Evolutionary conservation across 2,329 filamentous ascomycete species (phyloP).

Genomic region (Raffaelea deltoideospora): DNA sequence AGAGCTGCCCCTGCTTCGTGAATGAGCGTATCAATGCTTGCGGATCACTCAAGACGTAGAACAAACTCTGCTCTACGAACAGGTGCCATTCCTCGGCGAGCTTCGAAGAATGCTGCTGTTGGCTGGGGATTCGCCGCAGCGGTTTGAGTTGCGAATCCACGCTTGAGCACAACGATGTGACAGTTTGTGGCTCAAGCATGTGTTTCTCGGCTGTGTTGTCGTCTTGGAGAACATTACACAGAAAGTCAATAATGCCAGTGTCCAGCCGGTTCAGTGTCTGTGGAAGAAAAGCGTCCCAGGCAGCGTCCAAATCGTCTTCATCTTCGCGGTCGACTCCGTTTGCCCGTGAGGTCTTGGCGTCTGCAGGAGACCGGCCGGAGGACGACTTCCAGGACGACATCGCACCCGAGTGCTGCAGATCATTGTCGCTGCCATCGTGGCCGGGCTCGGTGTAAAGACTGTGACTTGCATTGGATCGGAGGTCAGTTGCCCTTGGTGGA

Average conservation of each 20-base stretch:
- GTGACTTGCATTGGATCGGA: conserved; percentile 10
- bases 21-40: conserved; percentile 41
- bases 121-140: conserved; percentile 15
- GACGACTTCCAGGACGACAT: conserved; percentile 8
- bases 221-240: conserved; percentile 44
- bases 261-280: conserved; percentile 41
- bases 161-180: conserved; percentile 16
- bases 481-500: conserved; percentile 12
- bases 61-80: conserved; percentile 50
- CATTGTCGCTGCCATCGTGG: conserved; percentile 8
- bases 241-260: conserved; percentile 40
- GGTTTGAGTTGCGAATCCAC: conserved; percentile 14
- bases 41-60: conserved; percentile 46
- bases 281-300: conserved; percentile 28
- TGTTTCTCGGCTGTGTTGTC: conserved; percentile 37
- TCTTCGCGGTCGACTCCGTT: neutral
- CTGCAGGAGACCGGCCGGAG: conserved; percentile 10
- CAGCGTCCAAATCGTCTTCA: conserved; percentile 11
- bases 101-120: neutral
- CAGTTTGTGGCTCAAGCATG: conserved; percentile 24
- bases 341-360: conserved; percentile 5
- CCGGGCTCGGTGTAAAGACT: conserved; percentile 8
- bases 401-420: conserved; percentile 2
- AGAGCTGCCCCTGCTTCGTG: conserved; percentile 31
- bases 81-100: conserved; percentile 34